Base-by-base conservation (phyloP, 2,329 filamentous ascomycete species). In the Colletotrichum limetticola region DNA sequence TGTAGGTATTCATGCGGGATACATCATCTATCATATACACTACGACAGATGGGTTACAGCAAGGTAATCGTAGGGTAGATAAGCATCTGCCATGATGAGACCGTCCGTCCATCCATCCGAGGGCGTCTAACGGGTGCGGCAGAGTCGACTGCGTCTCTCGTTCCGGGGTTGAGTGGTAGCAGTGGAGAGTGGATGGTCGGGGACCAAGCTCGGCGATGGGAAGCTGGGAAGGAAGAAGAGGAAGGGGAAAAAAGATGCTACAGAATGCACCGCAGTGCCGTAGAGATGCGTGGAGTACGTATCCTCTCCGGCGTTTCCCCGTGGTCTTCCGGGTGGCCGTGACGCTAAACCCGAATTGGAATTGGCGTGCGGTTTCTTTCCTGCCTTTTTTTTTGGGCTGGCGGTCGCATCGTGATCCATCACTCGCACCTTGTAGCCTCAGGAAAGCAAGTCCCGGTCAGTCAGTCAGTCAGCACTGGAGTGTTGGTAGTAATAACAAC, bases 291-390 rank as follows among this genome's bases (percentile, higher is more conserved):
- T n/a, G 62, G 22, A 35, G 35, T 70, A 72, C 60, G 70, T 72
- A 70, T 56, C 55, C 22, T 65, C 60, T 72, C 66, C 70, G 70
- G 70, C 49, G 60, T 70, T 61, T 72, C 66, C 66, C 70, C 66
- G 70, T 52, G n/a, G 70, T 61, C 19, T 70, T 63, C 66, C 70
- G 70, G 66, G 49, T 65, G 26, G 59, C 46, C 61, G 56, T 28
- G 32, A 49, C 70, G 60, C 70, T 70, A 70, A 60, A 19, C 42
- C 59, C 26, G 28, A 19, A 70, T 59, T 46, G 46, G 55, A 35
- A 11, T 35, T 65, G 64, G 66, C 22, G 22, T 46, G 22, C 8
- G 24, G 32, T 4, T 3, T 12, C 55, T 35, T 35, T 55, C 56
- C 26, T n/a, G 58, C 24, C 11, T n/a, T 11, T 68, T n/a, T 19